Conservation (phyloP, 192 early-diverging fungal genomes). For the Gaertneriomyces semiglobifer region DNA sequence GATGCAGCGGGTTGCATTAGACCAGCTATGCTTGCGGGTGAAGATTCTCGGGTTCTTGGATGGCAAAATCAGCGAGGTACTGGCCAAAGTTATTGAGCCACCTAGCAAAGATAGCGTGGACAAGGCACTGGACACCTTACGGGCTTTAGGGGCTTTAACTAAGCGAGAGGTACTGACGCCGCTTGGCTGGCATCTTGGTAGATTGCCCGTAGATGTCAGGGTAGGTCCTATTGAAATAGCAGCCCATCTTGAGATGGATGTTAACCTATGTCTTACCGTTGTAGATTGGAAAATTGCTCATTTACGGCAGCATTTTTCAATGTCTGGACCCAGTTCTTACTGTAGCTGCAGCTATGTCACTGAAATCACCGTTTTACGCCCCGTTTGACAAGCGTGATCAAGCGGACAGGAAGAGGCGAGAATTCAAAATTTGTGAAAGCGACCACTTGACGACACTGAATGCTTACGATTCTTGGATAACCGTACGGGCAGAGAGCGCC, state of each 20-base stretch:
- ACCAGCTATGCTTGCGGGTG: constrained; percentile 75
- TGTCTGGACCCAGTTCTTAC: constrained; percentile 49
- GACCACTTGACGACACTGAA: constrained; percentile 49
- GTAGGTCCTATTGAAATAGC: constrained; percentile 22
- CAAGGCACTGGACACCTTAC: constrained; percentile 51
- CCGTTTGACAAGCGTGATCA: constrained; percentile 46
- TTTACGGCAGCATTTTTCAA: constrained; percentile 53
- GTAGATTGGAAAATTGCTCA: constrained; percentile 61
- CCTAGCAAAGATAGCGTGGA: constrained; percentile 57
- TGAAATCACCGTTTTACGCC: constrained; percentile 46
- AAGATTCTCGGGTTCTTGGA: constrained; percentile 45
- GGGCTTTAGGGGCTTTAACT: constrained; percentile 30
- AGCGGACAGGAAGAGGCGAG: constrained; percentile 41
- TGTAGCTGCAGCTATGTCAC: constrained; percentile 44
- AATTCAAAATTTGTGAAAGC: constrained; percentile 32
- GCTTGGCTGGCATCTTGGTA: constrained; percentile 55
- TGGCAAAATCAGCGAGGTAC: constrained; percentile 18
- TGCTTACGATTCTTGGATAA: constrained; percentile 43
- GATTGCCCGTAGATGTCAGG: constrained; percentile 63
- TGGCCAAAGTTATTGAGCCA: constrained; percentile 53
- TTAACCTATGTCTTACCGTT: not conserved
- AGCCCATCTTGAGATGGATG: not conserved
- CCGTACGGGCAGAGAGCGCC: constrained; percentile 5
- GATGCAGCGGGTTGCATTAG: constrained; percentile 74
- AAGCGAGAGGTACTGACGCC: constrained; percentile 57